phyloP scores from a whole-genome alignment of 495 filamentous ascomycete genomes.

The Oidiodendron maius region DNA sequence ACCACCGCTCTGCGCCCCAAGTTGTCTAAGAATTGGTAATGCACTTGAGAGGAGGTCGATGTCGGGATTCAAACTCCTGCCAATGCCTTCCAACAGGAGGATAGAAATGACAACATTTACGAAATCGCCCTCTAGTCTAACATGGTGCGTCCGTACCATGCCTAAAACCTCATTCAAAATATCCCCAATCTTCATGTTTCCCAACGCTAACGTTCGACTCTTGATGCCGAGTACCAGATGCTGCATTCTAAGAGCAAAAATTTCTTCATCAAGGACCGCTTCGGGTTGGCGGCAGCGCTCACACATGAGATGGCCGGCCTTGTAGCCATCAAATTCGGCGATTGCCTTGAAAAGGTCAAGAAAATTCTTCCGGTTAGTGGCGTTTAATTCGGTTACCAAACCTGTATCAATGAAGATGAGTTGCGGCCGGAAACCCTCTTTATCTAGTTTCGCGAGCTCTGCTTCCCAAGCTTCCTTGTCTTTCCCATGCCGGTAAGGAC shows the following conservation, averaged over 20 bases:
- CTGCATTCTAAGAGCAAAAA: constrained; percentile 95
- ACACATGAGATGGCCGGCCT: constrained; percentile 92
- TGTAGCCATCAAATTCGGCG: constrained; percentile 95
- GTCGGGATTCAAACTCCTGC: constrained; percentile 76
- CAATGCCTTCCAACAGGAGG: constrained; percentile 90
- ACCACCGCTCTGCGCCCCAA: constrained; percentile 73
- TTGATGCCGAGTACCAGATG: constrained; percentile 89
- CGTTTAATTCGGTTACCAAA: constrained; percentile 90
- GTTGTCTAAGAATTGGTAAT: constrained; percentile 82
- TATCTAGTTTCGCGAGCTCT: constrained; percentile 72
- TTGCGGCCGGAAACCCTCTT: constrained; percentile 88
- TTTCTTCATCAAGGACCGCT: constrained; percentile 77
- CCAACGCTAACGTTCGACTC: constrained; percentile 81
- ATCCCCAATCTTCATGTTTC: constrained; percentile 95
- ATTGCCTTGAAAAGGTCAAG: constrained; percentile 93
- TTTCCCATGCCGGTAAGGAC: constrained; percentile 60
- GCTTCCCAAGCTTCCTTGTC: constrained; percentile 56
- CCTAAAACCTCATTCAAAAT: constrained; percentile 81
- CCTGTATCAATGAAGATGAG: constrained; percentile 97
- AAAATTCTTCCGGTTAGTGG: constrained; percentile 82
- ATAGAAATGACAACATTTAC: constrained; percentile 98
- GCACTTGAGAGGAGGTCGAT: constrained; percentile 83
- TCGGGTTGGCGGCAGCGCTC: constrained; percentile 89
- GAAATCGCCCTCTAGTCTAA: constrained; percentile 94
- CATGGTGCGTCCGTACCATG: constrained; percentile 93